phyloP scores from a whole-genome alignment of 164 flowering plant genomes.

The Amborella trichopoda region DNA sequence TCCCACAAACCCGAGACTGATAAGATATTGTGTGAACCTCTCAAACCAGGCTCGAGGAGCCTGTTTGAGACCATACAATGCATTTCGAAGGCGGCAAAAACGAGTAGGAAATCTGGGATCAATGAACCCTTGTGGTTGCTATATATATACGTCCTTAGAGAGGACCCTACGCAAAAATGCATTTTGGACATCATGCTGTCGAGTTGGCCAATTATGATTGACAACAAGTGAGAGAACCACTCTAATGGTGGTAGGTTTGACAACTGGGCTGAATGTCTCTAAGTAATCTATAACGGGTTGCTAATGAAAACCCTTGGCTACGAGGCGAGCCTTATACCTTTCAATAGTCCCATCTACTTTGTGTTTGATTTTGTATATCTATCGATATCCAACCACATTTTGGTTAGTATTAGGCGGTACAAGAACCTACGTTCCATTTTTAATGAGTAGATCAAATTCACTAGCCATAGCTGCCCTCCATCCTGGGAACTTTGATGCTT shows the following conservation, averaged over 20 bases:
- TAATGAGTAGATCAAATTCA: neutral
- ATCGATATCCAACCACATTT: neutral
- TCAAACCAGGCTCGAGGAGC: constrained; percentile 6
- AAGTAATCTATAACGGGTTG: neutral
- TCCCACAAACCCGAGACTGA: neutral
- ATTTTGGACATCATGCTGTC: constrained; percentile 4
- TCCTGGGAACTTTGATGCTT: no score
- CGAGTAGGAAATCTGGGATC: neutral
- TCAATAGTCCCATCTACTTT: neutral
- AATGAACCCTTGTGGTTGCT: constrained; percentile 1
- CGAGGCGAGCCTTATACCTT: constrained; percentile 1
- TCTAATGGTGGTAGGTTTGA: neutral
- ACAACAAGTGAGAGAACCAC: neutral
- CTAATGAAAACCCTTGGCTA: constrained; percentile 1
- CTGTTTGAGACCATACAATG: constrained; percentile 4
- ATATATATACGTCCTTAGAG: neutral
- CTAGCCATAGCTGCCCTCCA: constrained; percentile 1
- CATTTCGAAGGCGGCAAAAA: neutral
- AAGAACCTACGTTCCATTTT: constrained; percentile 1
- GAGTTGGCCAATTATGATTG: neutral
- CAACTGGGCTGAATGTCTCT: neutral
- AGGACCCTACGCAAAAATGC: neutral
- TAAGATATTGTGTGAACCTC: neutral
- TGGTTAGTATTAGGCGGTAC: neutral
- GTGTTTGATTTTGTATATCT: neutral